Conservation (phyloP, 2,329 filamentous ascomycete genomes). For the Pseudonectria buxi region DNA sequence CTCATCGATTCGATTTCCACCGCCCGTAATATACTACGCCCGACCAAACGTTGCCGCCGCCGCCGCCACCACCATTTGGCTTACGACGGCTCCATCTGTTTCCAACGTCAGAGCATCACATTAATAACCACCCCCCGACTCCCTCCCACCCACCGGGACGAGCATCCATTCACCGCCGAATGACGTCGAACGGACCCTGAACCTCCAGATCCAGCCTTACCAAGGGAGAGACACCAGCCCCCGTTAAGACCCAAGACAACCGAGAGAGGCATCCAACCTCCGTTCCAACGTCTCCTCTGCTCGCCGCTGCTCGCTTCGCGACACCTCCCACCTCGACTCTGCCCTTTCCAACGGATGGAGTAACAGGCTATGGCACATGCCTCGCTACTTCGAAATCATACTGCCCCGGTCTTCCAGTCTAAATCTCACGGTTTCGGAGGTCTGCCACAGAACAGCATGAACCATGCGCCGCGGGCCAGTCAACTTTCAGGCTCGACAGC, state of each 20-base stretch:
- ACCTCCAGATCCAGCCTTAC: slow-evolving; percentile 13
- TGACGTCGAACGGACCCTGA: slow-evolving; percentile 17
- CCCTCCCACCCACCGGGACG: neutral
- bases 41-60: too few species aligned
- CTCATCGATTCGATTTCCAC: too few species aligned
- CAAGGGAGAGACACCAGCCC: slow-evolving; percentile 12
- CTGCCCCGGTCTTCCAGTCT: slow-evolving; percentile 47
- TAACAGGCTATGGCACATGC: slow-evolving; percentile 51
- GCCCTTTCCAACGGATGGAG: slow-evolving; percentile 32
- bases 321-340: neutral
- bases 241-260: slow-evolving; percentile 3
- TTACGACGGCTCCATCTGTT: too few species aligned
- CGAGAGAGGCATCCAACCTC: slow-evolving; percentile 2
- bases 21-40: too few species aligned
- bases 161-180: slow-evolving; percentile 21
- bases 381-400: slow-evolving; percentile 53
- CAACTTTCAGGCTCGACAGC: slow-evolving; percentile 57
- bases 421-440: slow-evolving; percentile 40
- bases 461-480: slow-evolving; percentile 48
- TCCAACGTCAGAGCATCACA: too few species aligned
- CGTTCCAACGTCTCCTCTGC: slow-evolving; percentile 6
- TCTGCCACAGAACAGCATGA: slow-evolving; percentile 42
- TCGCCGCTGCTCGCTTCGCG: slow-evolving; percentile 6
- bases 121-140: too few species aligned
- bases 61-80: too few species aligned